Evolutionary conservation across 345 rosid genomes (phyloP).

Genomic region (Fremontodendron californicum): DNA sequence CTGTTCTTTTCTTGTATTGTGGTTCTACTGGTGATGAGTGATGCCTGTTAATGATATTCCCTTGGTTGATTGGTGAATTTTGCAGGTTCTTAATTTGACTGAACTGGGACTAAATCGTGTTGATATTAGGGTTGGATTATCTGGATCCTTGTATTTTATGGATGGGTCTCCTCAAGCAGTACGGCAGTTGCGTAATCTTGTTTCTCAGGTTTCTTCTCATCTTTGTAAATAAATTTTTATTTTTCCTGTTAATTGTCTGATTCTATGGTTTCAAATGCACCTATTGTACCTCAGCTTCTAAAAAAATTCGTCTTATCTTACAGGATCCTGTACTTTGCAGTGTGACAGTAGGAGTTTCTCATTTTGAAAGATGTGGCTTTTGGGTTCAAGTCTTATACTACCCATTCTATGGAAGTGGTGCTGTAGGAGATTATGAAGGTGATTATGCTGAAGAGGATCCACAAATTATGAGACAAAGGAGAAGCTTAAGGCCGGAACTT

Average conservation of each 20-base stretch:
- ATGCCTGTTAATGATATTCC: conserved; percentile 5
- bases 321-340: conserved; percentile 93
- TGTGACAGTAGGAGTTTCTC: conserved; percentile 93
- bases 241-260: background rate
- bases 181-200: conserved; percentile 85
- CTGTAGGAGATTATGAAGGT: conserved; percentile 72
- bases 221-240: conserved; percentile 1
- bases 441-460: conserved; percentile 90
- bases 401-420: conserved; percentile 91
- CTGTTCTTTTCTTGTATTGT: background rate
- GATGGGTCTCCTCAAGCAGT: conserved; percentile 98
- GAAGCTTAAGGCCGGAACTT: conserved; percentile 78
- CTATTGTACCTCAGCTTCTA: background rate
- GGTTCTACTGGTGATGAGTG: background rate
- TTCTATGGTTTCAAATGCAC: conserved; percentile 7
- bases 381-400: conserved; percentile 97
- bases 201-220: conserved; percentile 72
- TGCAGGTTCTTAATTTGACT: conserved; percentile 88
- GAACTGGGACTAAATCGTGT: conserved; percentile 88
- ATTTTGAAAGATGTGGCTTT: conserved; percentile 89
- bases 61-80: conserved; percentile 16
- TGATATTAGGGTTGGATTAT: conserved; percentile 90
- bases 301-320: conserved; percentile 10
- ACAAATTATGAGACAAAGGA: conserved; percentile 72
- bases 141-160: conserved; percentile 88